These are phyloP conservation scores for Gentiana straminea DNA, from an alignment of 257 asterid species.

Conservation along the genomic window DNA sequence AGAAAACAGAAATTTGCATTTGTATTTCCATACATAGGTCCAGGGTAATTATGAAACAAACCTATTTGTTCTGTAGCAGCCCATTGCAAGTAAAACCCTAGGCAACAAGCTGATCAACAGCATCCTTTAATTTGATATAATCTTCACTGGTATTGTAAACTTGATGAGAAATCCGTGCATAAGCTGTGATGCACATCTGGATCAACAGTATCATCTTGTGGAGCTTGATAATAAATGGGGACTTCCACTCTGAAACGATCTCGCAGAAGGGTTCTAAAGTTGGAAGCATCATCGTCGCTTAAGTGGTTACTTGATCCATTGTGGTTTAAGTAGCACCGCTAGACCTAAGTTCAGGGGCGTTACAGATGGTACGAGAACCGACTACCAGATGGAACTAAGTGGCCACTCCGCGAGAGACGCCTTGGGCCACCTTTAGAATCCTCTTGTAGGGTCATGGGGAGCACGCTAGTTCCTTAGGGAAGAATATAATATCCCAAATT, in stretches of 20 bases:
- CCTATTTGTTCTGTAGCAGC: conserved; percentile 42
- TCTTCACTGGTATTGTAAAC: conserved; percentile 78
- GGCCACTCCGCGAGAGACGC: too few relatives aligned
- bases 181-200: conserved; percentile 51
- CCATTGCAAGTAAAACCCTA: conserved; percentile 60
- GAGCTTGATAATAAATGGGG: conserved; percentile 66
- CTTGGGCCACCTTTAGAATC: too few relatives aligned
- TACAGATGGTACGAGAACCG: too few relatives aligned
- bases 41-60: conserved; percentile 8
- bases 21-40: too few relatives aligned
- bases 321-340: too few relatives aligned
- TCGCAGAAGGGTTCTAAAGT: conserved; percentile 68
- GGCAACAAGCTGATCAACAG: conserved; percentile 50
- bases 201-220: conserved; percentile 42
- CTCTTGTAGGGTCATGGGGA: too few relatives aligned
- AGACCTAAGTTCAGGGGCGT: too few relatives aligned
- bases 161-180: conserved; percentile 90
- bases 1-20: too few relatives aligned
- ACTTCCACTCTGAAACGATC: conserved; percentile 74
- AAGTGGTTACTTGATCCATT: background rate
- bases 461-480: too few relatives aligned
- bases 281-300: conserved; percentile 58
- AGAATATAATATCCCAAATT: too few relatives aligned
- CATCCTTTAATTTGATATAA: conserved; percentile 57
- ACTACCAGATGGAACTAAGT: too few relatives aligned